Evolutionary conservation across 2,329 filamentous ascomycete genomes (phyloP), one percentile per base, ranked within the genome.

Genomic region (Penicillium sp.): DNA sequence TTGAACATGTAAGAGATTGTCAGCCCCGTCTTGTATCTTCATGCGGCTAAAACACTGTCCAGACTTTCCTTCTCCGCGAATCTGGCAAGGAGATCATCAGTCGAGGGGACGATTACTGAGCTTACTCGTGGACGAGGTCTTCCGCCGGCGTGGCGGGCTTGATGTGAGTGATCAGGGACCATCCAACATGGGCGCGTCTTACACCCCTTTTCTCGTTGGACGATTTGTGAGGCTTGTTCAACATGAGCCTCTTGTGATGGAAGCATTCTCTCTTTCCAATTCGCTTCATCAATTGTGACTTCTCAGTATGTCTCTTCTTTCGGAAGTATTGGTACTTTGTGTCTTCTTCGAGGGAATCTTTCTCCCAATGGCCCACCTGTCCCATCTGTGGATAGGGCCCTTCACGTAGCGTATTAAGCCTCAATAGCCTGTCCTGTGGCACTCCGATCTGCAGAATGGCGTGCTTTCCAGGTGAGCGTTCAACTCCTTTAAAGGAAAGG

Each of bases 1-100:
- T 80, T 60, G 82, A 85, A 66, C 82, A 79, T 64, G 71, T 74
- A 60, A 48, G 67, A 59, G 38, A 6, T 38, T 34, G 25, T 11
- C 8, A 25, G 26, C 13, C 28, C 25, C 18, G 24, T 8, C 3
- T 13, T 7, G 62, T 29, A 48, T 47, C 42, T 3, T 39, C 12
- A 13, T 39, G 24, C 37, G 45, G 39, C 46, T 57, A 38, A 56
- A 35, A 18, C 11, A 11, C 53, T 51, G 24, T 32, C 1, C 48
- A 78, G 75, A 79, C 76, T 0, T 68, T 78, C 41, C 48, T 79
- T 29, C 61, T 78, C 26, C 66, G 72, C 12, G 66, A 68, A 43
- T 64, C 65, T 26, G 56, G 60, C 36, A 80, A 79, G 54, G 77
- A 80, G 56, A 66, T 80, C 18, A 62, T 46, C 37, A 43, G 42